phyloP scores from a whole-genome alignment of 1,139 yeast species.

The Trichomonascaceae sp. region DNA sequence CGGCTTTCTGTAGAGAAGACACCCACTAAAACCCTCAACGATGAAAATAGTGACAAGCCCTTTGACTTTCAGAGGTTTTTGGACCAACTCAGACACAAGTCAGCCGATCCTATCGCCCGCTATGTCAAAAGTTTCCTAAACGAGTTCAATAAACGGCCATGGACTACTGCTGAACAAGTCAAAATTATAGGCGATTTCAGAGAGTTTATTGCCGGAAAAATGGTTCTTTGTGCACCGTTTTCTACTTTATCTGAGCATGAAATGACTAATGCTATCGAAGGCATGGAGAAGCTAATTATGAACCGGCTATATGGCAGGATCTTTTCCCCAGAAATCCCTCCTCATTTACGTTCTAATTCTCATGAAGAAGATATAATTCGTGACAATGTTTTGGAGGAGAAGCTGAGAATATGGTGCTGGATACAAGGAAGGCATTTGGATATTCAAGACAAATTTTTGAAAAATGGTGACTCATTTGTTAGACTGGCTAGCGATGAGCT shows the following conservation, averaged over 20 bases:
- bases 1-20: slow-evolving; percentile 5
- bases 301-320: slow-evolving; percentile 73
- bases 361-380: slow-evolving; percentile 57
- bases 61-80: slow-evolving; percentile 84
- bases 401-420: slow-evolving; percentile 66
- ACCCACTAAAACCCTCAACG: slow-evolving; percentile 2
- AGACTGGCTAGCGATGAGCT: slow-evolving; percentile 64
- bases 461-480: slow-evolving; percentile 53
- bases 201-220: slow-evolving; percentile 56
- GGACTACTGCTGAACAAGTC: slow-evolving; percentile 72
- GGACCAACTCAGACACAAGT: slow-evolving; percentile 59
- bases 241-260: slow-evolving; percentile 54
- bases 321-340: slow-evolving; percentile 69
- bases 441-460: slow-evolving; percentile 45
- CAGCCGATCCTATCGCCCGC: slow-evolving; percentile 85
- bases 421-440: slow-evolving; percentile 77
- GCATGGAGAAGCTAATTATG: slow-evolving; percentile 88
- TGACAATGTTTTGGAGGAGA: slow-evolving; percentile 52
- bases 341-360: slow-evolving; percentile 40
- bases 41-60: slow-evolving; percentile 28
- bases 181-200: slow-evolving; percentile 69
- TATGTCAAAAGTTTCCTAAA: slow-evolving; percentile 71
- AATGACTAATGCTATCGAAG: slow-evolving; percentile 75
- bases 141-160: slow-evolving; percentile 65
- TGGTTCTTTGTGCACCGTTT: slow-evolving; percentile 67